phyloP scores from a whole-genome alignment of 2,329 filamentous ascomycete genomes.

The Thielaviopsis populi region DNA sequence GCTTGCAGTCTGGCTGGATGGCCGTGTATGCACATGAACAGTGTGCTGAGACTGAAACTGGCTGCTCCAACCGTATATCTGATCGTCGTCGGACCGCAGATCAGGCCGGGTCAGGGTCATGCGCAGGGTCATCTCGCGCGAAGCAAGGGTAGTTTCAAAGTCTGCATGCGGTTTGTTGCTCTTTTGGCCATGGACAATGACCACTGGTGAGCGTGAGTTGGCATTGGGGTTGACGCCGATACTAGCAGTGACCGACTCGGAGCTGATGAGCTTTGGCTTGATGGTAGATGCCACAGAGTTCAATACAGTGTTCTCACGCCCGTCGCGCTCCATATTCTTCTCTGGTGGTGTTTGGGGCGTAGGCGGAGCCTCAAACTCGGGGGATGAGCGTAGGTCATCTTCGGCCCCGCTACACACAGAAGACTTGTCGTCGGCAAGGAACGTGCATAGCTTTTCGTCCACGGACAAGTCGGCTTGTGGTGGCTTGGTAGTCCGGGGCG shows the following conservation, averaged over 20 bases:
- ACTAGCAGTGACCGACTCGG: background rate
- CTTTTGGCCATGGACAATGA: slow-evolving; percentile 20
- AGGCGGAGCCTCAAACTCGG: slow-evolving; percentile 44
- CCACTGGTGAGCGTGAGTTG: slow-evolving; percentile 13
- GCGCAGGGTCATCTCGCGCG: slow-evolving; percentile 78
- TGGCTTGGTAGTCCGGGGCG: slow-evolving; percentile 20
- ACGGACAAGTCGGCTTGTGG: background rate
- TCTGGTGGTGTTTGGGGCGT: slow-evolving; percentile 32
- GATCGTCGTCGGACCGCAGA: slow-evolving; percentile 58
- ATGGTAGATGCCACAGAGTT: slow-evolving; percentile 1
- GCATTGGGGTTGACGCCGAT: slow-evolving; percentile 20
- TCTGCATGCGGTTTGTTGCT: slow-evolving; percentile 9
- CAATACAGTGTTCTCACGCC: slow-evolving; percentile 27
- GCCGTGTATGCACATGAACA: background rate
- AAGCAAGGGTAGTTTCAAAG: slow-evolving; percentile 14
- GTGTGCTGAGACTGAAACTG: background rate
- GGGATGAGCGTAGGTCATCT: slow-evolving; percentile 35
- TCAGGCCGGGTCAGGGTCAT: slow-evolving; percentile 92
- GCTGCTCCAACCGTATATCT: slow-evolving; percentile 55
- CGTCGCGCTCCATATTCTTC: background rate
- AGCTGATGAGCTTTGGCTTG: background rate
- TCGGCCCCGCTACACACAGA: slow-evolving; percentile 33
- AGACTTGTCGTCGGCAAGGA: slow-evolving; percentile 31
- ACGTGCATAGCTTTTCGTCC: slow-evolving; percentile 15
- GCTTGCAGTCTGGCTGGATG: slow-evolving; percentile 8